These are phyloP conservation scores for Solanum sitiens DNA, from an alignment of 257 asterid genomes.

Conservation along the genomic window DNA sequence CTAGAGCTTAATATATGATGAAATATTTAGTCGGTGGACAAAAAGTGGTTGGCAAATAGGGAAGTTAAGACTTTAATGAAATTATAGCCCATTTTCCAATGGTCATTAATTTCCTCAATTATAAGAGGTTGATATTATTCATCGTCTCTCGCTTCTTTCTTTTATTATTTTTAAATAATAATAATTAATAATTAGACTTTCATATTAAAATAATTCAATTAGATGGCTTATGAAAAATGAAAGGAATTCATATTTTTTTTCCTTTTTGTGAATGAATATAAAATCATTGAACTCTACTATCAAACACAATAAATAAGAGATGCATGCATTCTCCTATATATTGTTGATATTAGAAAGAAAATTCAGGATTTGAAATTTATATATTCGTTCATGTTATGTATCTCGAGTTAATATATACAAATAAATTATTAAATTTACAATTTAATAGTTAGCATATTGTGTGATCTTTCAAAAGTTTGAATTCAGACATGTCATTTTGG, in stretches of 20 bases:
- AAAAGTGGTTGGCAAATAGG: background rate
- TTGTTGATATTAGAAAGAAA: background rate
- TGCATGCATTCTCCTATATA: background rate
- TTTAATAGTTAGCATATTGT: no score
- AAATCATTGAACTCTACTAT: background rate
- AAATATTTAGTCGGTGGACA: background rate
- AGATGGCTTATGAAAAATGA: background rate
- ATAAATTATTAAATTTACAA: no score
- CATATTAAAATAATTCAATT: background rate
- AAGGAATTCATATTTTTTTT: no score
- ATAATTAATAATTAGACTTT: no score
- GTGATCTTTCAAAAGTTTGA: background rate
- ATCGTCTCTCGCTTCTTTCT: background rate
- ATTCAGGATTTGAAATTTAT: fast-evolving
- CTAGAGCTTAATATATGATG: background rate
- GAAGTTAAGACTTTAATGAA: background rate
- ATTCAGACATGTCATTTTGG: background rate
- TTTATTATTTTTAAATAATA: no score
- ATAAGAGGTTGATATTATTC: background rate
- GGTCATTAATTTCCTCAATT: background rate
- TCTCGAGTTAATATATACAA: background rate
- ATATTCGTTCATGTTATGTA: fast-evolving
- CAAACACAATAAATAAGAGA: background rate
- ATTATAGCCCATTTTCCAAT: background rate
- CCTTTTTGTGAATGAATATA: background rate